Evolutionary conservation across 2,329 filamentous ascomycete genomes (phyloP), one percentile per base, ranked within the genome.

Genomic region (Periconia sp.): DNA sequence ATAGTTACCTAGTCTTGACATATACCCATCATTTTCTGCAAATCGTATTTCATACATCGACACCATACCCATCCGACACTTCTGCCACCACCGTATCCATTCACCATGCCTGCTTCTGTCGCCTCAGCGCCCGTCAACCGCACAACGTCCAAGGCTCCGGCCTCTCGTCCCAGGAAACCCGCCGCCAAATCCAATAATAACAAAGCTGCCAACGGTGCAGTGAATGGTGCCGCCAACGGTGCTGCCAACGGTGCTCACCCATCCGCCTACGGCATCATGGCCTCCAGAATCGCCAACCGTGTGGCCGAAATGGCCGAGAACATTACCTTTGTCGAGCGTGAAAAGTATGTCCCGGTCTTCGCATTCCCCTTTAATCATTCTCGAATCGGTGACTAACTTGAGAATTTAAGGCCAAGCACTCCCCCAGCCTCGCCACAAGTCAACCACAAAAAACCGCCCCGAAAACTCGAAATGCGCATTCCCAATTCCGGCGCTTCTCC

Each of bases 301-400:
- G 77, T 81, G 13, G 79, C 77, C 6, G 79, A 81, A 60, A 79
- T 81, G 77, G 79, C 79, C 8, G 79, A 81, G 68, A 80, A 78
- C 68, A 78, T 79, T 59, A 80, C 78, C 15, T 79, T 81, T 56
- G 76, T 79, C 43, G 78, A 80, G 65, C 75, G 76, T 27, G 68
- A 73, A 48, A 66, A 61, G 71, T 74, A 66, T 48, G 69, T 59
- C 45, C 23, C 27, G 40, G 11, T 17, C 42, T 11, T 18, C 43
- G 2, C 3, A 2, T 11, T 31, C 8, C n/a, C 27, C 11, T n/a
- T 13, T 13, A 33, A 37, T 37, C 13, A 2, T 23, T 23, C 35
- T 31, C 23, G 23, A 27, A 27, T 27, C 23, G 3, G 23, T 27
- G 49, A 10, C 58, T 65, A 44, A 64, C 55, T 53, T 50, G n/a